Evolutionary conservation across 108 stramenopile species (phyloP).

Genomic region (Cyclostephanos tholiformis): DNA sequence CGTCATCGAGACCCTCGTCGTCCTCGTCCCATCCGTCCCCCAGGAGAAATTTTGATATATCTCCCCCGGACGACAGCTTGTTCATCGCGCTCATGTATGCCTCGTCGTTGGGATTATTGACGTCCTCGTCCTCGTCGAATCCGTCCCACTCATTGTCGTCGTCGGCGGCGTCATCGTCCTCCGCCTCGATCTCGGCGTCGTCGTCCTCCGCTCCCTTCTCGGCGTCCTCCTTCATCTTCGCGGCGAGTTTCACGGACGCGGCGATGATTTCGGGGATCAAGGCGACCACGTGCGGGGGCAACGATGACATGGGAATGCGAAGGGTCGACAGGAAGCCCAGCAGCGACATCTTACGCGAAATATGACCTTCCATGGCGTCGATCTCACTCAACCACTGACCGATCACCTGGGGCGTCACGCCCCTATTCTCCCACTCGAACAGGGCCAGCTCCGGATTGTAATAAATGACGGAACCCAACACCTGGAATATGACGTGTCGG

Average conservation of each 20-base stretch:
- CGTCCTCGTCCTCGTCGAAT: conserved; percentile 86
- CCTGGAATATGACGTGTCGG: conserved; percentile 81
- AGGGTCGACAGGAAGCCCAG: conserved; percentile 77
- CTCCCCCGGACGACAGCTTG: conserved; percentile 71
- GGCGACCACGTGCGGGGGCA: conserved; percentile 64
- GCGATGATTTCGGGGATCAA: conserved; percentile 77
- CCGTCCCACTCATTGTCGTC: conserved; percentile 76
- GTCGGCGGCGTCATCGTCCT: conserved; percentile 39
- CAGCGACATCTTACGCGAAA: conserved; percentile 80
- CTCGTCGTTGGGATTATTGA: conserved; percentile 81
- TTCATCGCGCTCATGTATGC: conserved; percentile 81
- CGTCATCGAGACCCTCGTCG: conserved; percentile 83
- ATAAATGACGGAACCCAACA: conserved; percentile 85
- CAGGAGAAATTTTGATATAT: conserved; percentile 80
- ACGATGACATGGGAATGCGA: conserved; percentile 58
- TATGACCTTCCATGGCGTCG: conserved; percentile 66
- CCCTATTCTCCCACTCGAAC: conserved; percentile 85
- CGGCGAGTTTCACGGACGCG: conserved; percentile 55
- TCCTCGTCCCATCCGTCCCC: conserved; percentile 87
- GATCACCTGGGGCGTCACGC: conserved; percentile 83
- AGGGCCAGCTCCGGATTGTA: conserved; percentile 89
- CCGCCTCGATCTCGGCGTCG: conserved; percentile 52
- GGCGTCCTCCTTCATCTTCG: conserved; percentile 74
- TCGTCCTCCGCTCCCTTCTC: conserved; percentile 57
- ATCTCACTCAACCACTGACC: conserved; percentile 79